Percentiles rank a stretch among this genome's conserved stretches.
Evolutionary conservation across 169 alveolate genomes (phyloP).

Genomic region (Cyclospora cayetanensis): DNA sequence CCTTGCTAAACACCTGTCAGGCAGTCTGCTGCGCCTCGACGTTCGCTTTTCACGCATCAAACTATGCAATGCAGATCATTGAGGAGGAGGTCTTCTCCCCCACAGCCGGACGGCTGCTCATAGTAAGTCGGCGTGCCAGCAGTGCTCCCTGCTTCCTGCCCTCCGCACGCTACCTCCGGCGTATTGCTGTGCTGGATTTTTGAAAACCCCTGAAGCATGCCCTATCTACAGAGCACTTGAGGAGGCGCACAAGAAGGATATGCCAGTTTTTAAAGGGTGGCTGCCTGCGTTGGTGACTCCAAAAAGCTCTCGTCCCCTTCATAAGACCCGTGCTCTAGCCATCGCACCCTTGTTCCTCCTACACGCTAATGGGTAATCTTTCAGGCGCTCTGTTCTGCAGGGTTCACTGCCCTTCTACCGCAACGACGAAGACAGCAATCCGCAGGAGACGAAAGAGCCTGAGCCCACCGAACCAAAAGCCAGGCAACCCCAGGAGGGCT

Average conservation of each 20-base stretch:
- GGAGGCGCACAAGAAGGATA: no score
- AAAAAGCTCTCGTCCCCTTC: no score
- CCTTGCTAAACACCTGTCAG: slow-evolving; percentile 61
- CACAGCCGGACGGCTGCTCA: slow-evolving; percentile 45
- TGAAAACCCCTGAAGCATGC: background rate
- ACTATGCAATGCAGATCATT: slow-evolving; percentile 46
- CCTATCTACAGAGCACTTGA: no score
- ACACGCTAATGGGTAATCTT: background rate
- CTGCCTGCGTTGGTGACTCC: no score
- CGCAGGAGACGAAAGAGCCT: background rate
- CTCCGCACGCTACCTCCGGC: background rate
- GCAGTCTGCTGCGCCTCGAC: slow-evolving; percentile 51
- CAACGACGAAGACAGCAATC: background rate
- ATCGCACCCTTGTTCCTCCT: background rate
- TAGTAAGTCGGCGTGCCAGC: background rate
- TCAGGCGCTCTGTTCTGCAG: background rate
- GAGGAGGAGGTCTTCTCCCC: slow-evolving; percentile 57
- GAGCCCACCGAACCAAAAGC: slow-evolving; percentile 1
- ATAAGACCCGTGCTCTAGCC: no score
- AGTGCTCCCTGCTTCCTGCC: background rate
- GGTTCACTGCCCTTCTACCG: slow-evolving; percentile 66
- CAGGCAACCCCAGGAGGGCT: background rate
- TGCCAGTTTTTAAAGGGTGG: no score
- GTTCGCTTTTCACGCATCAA: slow-evolving; percentile 55
- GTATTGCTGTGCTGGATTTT: background rate